These are phyloP conservation scores for Forsythia suspensa DNA, from an alignment of 257 asterid genomes.

Conservation along the genomic window DNA sequence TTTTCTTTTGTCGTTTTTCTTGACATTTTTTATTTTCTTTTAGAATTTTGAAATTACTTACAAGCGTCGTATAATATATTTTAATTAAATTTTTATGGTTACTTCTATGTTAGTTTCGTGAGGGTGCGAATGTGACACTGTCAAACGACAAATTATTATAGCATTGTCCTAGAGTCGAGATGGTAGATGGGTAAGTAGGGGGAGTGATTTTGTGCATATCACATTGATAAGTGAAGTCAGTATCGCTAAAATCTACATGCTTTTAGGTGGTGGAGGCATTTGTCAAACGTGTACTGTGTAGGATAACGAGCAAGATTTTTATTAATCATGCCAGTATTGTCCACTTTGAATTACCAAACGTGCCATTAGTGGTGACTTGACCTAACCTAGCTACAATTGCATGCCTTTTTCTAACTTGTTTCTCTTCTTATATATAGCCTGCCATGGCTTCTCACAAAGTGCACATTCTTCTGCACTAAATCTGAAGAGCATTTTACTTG, in stretches of 20 bases:
- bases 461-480: background rate
- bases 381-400: background rate
- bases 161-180: background rate
- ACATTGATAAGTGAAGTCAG: background rate
- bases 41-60: background rate
- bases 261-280: background rate
- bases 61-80: background rate
- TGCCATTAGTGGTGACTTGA: background rate
- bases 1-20: background rate
- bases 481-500: background rate
- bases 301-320: background rate
- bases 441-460: background rate
- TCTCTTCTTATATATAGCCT: slow-evolving; percentile 5
- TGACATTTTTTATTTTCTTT: background rate
- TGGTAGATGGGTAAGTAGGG: background rate
- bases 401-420: background rate
- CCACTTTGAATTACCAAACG: background rate
- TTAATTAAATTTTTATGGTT: background rate
- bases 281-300: background rate
- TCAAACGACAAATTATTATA: too few species aligned
- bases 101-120: background rate
- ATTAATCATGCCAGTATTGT: background rate
- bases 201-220: background rate
- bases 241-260: background rate
- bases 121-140: background rate